These are phyloP conservation scores for Barbarea vulgaris DNA, from an alignment of 345 rosid genomes.

Conservation along the genomic window DNA sequence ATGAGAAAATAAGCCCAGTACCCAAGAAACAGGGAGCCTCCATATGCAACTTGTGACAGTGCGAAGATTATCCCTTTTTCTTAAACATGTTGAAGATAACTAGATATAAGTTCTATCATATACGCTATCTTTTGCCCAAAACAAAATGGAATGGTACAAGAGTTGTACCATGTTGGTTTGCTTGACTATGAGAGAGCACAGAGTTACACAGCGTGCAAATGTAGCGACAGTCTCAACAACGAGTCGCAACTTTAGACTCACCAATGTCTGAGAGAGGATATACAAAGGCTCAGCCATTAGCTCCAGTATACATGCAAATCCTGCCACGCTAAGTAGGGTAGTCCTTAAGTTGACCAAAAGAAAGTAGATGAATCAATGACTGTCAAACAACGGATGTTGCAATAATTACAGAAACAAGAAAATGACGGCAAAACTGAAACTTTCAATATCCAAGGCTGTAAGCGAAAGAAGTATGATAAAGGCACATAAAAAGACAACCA, in stretches of 20 bases:
- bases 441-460: too few relatives aligned
- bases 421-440: too few relatives aligned
- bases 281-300: slow-evolving; percentile 88
- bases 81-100: slow-evolving; percentile 40
- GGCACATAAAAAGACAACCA: too few relatives aligned
- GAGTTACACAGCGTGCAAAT: slow-evolving; percentile 65
- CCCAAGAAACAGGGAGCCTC: slow-evolving; percentile 69
- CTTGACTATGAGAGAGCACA: slow-evolving; percentile 70
- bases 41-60: slow-evolving; percentile 83
- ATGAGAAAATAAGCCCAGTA: slow-evolving; percentile 89
- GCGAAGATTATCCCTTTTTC: slow-evolving; percentile 72
- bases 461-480: too few relatives aligned
- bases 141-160: slow-evolving; percentile 1
- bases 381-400: too few relatives aligned
- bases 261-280: slow-evolving; percentile 84
- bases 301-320: slow-evolving; percentile 82
- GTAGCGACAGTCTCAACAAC: slow-evolving; percentile 86
- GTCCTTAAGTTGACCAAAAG: too few relatives aligned
- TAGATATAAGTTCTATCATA: too few relatives aligned
- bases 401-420: too few relatives aligned
- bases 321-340: too few relatives aligned
- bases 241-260: slow-evolving; percentile 69
- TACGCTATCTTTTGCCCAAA: neutral
- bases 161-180: slow-evolving; percentile 61
- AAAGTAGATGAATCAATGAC: too few relatives aligned